Evolutionary conservation across 1,284 basidiomycete genomes (phyloP).

Genomic region (Pholiota adiposa): DNA sequence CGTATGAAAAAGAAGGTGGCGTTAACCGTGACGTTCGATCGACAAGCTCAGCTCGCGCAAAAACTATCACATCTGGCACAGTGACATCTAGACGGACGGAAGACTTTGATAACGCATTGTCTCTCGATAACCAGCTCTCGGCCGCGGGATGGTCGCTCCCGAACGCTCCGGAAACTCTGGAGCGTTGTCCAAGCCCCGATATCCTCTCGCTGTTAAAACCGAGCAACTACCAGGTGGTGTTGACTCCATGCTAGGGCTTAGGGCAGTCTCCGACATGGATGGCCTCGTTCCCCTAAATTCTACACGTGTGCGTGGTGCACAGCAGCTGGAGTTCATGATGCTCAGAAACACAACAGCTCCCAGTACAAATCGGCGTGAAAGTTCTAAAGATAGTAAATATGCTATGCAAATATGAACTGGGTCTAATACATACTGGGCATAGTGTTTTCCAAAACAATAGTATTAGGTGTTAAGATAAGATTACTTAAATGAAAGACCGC

Average conservation of each 20-base stretch:
- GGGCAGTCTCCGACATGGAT: background rate
- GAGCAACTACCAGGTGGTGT: constrained; percentile 13
- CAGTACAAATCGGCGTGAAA: background rate
- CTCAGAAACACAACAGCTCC: background rate
- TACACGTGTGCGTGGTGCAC: background rate
- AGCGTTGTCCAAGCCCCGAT: constrained; percentile 15
- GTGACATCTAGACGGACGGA: too few species aligned
- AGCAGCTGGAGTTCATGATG: background rate
- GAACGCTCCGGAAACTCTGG: background rate
- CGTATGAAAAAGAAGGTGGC: background rate
- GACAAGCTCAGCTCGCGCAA: background rate
- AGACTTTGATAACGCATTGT: background rate
- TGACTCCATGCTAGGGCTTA: constrained; percentile 6
- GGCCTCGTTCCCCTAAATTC: constrained; percentile 8
- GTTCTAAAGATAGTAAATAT: background rate
- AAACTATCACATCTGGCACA: background rate
- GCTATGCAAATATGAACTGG: constrained; percentile 3
- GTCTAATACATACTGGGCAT: background rate
- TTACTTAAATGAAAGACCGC: constrained; percentile 12
- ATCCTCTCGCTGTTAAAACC: constrained; percentile 21
- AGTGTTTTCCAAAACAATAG: constrained; percentile 13
- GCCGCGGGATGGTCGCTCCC: background rate
- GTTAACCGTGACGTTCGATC: background rate
- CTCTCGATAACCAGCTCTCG: background rate
- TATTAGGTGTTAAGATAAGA: constrained; percentile 20